Evolutionary conservation across 208 protist genomes (phyloP), one percentile per base, ranked within the genome.

Genomic region (Wallacemonas collosoma): DNA sequence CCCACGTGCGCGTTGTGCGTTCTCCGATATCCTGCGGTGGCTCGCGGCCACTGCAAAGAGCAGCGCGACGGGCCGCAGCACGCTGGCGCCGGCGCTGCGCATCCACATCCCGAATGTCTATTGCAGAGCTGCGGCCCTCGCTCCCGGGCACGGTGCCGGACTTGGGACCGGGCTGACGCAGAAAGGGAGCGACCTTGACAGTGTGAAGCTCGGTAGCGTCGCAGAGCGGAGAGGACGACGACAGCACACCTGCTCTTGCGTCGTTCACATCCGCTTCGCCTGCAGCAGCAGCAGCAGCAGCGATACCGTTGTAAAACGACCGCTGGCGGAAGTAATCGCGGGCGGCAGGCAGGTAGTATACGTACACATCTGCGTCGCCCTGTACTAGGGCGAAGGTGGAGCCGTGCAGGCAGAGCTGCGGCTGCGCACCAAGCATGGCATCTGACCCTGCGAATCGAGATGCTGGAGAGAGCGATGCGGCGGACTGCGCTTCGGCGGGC

Each of bases 271-370:
- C 26, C 26, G 26, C 26, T 26, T 26, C 26, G 26, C 26, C 26
- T 26, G 26, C 0, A 26, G 26, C 26, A 26, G 26, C 26, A 26
- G 26, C 0, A 26, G 41, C 41, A 17, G n/a, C 43, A 14, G 14
- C 41, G 5, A 65, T 3, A 12, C 41, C 60, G 9, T 26, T 4
- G 17, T 44, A 65, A 41, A 65, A 50, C 8, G 41, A 8, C 4
- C 43, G 60, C 36, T 35, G 60, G 43, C 43, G 41, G 15, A 50
- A 78, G 67, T 76, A 71, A 48, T 80, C 72, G 3, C 71, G 71
- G 9, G 75, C 73, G 0, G 78, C 77, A 1, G 84, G 84, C 2
- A 89, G 67, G 66, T 89, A 73, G 72, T 80, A 83, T 8, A 81
- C 35, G 58, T 68, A 72, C 12, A 74, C 53, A n/a, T 84, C 64